Conservation (phyloP, 2,329 filamentous ascomycete genomes). For the Fusarium equiseti region DNA sequence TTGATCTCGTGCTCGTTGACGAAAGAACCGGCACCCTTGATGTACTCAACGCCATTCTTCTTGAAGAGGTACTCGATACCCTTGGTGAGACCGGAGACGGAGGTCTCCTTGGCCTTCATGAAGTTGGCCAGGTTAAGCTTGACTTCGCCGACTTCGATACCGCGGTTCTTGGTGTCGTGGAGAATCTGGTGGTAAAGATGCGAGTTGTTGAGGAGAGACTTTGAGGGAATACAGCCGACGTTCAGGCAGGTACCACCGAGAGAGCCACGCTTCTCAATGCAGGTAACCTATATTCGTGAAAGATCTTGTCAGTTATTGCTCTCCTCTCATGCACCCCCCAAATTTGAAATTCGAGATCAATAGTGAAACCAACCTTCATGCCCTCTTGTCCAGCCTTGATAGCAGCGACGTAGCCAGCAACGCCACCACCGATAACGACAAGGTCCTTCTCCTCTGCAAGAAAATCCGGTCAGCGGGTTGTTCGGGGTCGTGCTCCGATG, state of each 20-base stretch:
- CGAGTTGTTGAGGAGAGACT: slow-evolving; percentile 99
- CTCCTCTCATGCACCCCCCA: slow-evolving; percentile 5
- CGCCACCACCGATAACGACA: slow-evolving; percentile 97
- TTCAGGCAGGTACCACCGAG: slow-evolving; percentile 98
- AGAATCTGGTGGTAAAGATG: slow-evolving; percentile 97
- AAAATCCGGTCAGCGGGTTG: slow-evolving; percentile 37
- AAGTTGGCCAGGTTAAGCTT: slow-evolving; percentile 94
- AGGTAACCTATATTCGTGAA: slow-evolving; percentile 75
- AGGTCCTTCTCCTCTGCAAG: slow-evolving; percentile 89
- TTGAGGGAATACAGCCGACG: slow-evolving; percentile 98
- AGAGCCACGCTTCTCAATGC: slow-evolving; percentile 96
- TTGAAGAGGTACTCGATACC: slow-evolving; percentile 98
- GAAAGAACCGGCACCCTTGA: slow-evolving; percentile 93
- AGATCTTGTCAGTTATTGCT: slow-evolving; percentile 30
- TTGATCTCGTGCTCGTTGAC: slow-evolving; percentile 91
- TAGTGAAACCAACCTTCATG: slow-evolving; percentile 75
- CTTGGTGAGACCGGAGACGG: slow-evolving; percentile 90
- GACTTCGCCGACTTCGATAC: slow-evolving; percentile 97
- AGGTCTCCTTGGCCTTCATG: slow-evolving; percentile 98
- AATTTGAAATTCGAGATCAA: neutral
- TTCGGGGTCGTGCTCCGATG: slow-evolving; percentile 24
- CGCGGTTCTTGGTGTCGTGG: slow-evolving; percentile 96
- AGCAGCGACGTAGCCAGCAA: slow-evolving; percentile 97
- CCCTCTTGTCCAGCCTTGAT: slow-evolving; percentile 99
- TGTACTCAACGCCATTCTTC: slow-evolving; percentile 98